Evolutionary conservation across 73 alveolate genomes (phyloP), one percentile per base, ranked within the genome.

Genomic region (Urostyla sp.): DNA sequence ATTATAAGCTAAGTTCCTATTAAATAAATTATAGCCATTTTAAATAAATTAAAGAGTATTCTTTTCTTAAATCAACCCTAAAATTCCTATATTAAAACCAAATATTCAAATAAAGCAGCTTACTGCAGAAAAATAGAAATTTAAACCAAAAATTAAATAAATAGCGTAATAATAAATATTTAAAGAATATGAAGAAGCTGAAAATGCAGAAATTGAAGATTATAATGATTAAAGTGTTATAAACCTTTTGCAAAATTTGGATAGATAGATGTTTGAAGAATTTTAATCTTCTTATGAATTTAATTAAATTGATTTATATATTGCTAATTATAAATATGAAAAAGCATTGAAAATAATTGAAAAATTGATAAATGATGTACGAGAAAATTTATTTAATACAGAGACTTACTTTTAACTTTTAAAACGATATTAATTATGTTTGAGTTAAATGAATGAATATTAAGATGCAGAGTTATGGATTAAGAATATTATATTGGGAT

Each of bases 401-500:
- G 72, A 67, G 7, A 69, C 56, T 2, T 48, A 69, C 49, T n/a
- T 69, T 1, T 5, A 28, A 3, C 72, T 69, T 1, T 35, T 24
- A 2, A 8, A 31, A 30, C 16, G 36, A 26, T 6, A 46, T 23
- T 69, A 69, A 16, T 10, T 7, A 30, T 48, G 72, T 27, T 24
- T 48, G 4, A 32, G 44, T 27, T 11, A 23, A n/a, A 48, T 48
- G 69, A 27, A 48, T 3, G 49, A 69, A 48, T 3, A 15, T 0
- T 20, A 28, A 27, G 83, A 69, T 69, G 83, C 83, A 23, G 83
- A 69, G 45, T 5, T 69, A 6, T 28, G 44, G 30, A 52, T 69
- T 5, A 10, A 20, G 67, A 69, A 69, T 32, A 69, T 69, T 6
- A 24, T 69, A 13, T 43, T 37, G 35, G 69, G 72, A 20, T 40